A percentile compares a stretch with the other conserved stretches of the same genome.
Evolutionary conservation across 2,329 filamentous ascomycete genomes (phyloP).

Genomic region (Diplodia intermedia): DNA sequence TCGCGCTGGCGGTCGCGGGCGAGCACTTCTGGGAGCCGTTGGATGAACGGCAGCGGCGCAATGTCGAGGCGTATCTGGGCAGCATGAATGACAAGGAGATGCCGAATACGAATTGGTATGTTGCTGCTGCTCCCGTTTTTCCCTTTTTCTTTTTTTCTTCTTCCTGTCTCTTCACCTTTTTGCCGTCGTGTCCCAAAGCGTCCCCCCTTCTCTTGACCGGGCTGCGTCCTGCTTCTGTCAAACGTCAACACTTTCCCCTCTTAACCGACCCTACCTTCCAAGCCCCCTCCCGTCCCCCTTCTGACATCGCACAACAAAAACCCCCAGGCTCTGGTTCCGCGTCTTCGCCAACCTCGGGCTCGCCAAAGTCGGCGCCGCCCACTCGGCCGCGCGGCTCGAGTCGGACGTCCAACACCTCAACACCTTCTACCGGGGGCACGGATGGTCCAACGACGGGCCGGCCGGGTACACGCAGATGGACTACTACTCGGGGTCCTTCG

Average conservation of each 20-base stretch:
- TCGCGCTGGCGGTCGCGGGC: constrained; percentile 72
- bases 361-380: constrained; percentile 75
- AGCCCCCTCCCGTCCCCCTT: background rate
- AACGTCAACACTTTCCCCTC: background rate
- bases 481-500: constrained; percentile 83
- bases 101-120: constrained; percentile 69
- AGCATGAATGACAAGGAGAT: constrained; percentile 81
- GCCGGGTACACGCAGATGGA: constrained; percentile 83
- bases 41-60: constrained; percentile 65
- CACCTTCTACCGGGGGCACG: constrained; percentile 80
- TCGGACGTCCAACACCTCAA: constrained; percentile 79
- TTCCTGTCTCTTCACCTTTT: constrained; percentile 1
- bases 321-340: constrained; percentile 71
- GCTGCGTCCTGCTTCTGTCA: background rate
- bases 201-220: background rate
- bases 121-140: background rate
- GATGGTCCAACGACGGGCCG: constrained; percentile 84
- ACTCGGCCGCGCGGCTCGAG: constrained; percentile 72
- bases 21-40: constrained; percentile 71
- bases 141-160: too few relatives aligned
- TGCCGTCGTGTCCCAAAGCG: background rate
- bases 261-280: constrained; percentile 54
- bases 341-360: constrained; percentile 83
- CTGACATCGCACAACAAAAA: constrained; percentile 55
- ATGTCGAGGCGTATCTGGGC: constrained; percentile 75